These are phyloP conservation scores for Ustilago hordei DNA, from an alignment of 1,284 basidiomycete species.

Conservation along the genomic window DNA sequence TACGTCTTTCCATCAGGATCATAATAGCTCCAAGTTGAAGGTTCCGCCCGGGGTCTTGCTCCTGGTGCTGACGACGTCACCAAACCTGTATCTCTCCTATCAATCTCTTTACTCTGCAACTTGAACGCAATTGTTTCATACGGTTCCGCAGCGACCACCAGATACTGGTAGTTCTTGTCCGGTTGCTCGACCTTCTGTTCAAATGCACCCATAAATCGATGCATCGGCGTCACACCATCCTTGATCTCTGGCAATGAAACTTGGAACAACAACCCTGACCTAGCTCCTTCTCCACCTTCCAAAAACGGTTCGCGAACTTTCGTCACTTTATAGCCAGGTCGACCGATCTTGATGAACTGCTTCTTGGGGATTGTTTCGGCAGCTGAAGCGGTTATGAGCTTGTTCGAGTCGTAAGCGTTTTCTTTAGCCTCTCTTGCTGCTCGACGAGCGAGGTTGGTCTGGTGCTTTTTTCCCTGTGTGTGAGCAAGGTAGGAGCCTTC, in stretches of 20 bases:
- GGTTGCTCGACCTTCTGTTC: conserved; percentile 96
- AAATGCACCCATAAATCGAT: conserved; percentile 97
- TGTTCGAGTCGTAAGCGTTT: conserved; percentile 46
- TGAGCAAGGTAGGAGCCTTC: conserved; percentile 99
- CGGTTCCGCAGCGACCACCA: conserved; percentile 97
- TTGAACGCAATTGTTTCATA: conserved; percentile 99
- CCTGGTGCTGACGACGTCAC: conserved; percentile 43
- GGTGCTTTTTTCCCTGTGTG: conserved; percentile 99
- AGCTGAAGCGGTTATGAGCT: conserved; percentile 74
- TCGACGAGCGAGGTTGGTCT: conserved; percentile 95
- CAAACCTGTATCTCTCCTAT: conserved; percentile 71
- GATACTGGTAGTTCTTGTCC: conserved; percentile 95
- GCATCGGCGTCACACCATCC: conserved; percentile 82
- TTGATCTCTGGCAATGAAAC: conserved; percentile 92
- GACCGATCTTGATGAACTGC: conserved; percentile 91
- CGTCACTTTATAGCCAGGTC: conserved; percentile 92
- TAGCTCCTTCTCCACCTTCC: conserved; percentile 64
- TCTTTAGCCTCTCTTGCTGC: conserved; percentile 96
- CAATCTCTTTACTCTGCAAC: conserved; percentile 96
- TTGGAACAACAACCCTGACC: conserved; percentile 91
- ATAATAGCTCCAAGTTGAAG: conserved; percentile 64
- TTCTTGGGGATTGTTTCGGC: conserved; percentile 57
- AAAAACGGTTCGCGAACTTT: conserved; percentile 78
- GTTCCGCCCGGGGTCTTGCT: conserved; percentile 52
- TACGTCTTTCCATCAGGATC: conserved; percentile 64